Evolutionary conservation across 345 rosid species (phyloP).

Genomic region (Bretschneidera sinensis): DNA sequence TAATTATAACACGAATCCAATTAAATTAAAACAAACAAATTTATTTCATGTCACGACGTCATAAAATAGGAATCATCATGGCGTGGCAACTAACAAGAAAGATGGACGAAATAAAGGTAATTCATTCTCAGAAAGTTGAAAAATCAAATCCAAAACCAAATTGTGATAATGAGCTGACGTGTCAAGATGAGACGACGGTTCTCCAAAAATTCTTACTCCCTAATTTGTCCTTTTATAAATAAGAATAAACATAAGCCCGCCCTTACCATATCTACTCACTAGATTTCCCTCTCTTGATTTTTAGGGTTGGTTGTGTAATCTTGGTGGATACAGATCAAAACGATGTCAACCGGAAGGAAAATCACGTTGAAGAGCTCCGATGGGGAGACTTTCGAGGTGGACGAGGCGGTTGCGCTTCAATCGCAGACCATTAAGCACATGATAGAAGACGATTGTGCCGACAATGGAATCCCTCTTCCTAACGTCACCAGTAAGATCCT

Average conservation of each 20-base stretch:
- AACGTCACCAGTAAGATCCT: slow-evolving; percentile 65
- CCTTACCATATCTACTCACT: background rate
- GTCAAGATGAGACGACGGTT: too few species aligned
- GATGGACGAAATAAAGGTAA: too few species aligned
- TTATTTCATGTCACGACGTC: too few species aligned
- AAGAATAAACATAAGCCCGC: background rate
- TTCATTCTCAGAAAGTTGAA: too few species aligned
- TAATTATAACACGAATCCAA: too few species aligned
- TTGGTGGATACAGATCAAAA: slow-evolving; percentile 1
- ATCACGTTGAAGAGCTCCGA: slow-evolving; percentile 51
- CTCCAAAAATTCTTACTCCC: too few species aligned
- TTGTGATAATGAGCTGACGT: too few species aligned
- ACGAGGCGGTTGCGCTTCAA: slow-evolving; percentile 47
- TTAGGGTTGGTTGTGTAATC: background rate
- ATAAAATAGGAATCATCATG: too few species aligned
- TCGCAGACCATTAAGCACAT: slow-evolving; percentile 68
- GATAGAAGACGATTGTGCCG: slow-evolving; percentile 61
- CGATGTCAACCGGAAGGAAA: slow-evolving; percentile 26
- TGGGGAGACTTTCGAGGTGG: slow-evolving; percentile 63
- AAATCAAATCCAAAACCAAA: too few species aligned
- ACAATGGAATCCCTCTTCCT: slow-evolving; percentile 55
- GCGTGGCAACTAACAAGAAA: too few species aligned
- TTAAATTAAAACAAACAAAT: too few species aligned
- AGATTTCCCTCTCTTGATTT: background rate
- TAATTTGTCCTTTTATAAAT: too few species aligned